phyloP scores from a whole-genome alignment of 371 early-diverging fungal species.

The Mortierella sp. region DNA sequence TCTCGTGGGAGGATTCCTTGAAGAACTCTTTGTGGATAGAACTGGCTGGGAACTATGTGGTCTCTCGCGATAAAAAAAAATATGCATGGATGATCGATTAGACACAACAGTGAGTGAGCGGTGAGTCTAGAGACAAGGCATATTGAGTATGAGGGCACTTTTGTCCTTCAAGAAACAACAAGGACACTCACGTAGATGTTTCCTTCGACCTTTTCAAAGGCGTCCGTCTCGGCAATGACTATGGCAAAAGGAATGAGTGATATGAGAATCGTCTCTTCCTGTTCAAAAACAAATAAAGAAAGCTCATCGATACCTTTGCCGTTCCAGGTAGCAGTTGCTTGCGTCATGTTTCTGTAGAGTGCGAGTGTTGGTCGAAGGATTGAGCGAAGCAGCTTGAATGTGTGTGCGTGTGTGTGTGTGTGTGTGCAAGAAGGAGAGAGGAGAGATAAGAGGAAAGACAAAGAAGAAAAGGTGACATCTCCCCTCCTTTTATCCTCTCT shows the following conservation, averaged over 20 bases:
- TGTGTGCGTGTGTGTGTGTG: too few relatives aligned
- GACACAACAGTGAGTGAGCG: too few relatives aligned
- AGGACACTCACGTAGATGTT: constrained; percentile 1
- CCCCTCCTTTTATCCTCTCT: too few relatives aligned
- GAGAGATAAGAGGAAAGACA: too few relatives aligned
- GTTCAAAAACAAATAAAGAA: too few relatives aligned
- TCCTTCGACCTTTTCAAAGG: constrained; percentile 12
- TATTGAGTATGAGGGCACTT: background rate
- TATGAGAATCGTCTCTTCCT: background rate
- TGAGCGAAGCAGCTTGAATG: too few relatives aligned
- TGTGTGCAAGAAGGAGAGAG: too few relatives aligned
- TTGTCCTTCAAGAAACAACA: background rate
- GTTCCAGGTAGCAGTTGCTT: constrained; percentile 13
- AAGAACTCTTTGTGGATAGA: constrained; percentile 12
- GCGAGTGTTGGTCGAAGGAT: too few relatives aligned
- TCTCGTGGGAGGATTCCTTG: constrained; percentile 15
- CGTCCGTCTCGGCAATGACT: constrained; percentile 14
- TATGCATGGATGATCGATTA: too few relatives aligned
- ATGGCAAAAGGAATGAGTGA: background rate
- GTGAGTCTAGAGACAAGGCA: too few relatives aligned
- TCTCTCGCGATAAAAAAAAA: too few relatives aligned
- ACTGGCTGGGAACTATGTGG: background rate
- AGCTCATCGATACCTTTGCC: constrained; percentile 7
- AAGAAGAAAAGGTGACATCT: too few relatives aligned
- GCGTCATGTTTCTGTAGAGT: background rate